Conservation (phyloP, 345 rosid species). For the Rhodomyrtus tomentosa region DNA sequence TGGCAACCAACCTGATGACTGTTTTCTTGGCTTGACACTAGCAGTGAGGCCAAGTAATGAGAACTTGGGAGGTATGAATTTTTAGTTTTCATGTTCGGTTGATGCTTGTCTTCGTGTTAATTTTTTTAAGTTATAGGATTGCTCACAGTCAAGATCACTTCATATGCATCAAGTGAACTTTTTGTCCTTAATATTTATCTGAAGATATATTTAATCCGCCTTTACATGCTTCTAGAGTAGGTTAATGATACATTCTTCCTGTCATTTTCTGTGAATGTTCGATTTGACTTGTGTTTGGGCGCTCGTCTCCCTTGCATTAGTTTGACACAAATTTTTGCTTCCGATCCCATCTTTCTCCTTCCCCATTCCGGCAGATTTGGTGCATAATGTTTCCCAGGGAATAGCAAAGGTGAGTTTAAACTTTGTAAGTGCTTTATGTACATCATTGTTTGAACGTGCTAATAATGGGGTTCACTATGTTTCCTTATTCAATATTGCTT, state of each 20-base stretch:
- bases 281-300: not conserved
- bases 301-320: not conserved
- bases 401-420: slow-evolving; percentile 44
- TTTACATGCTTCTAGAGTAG: not conserved
- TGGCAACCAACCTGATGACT: slow-evolving; percentile 66
- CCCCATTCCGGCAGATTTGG: slow-evolving; percentile 32
- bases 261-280: not conserved
- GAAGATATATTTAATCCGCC: not conserved
- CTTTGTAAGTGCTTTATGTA: not conserved
- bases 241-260: not conserved
- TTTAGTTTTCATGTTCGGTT: not conserved
- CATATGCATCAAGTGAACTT: not conserved
- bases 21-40: slow-evolving; percentile 83
- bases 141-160: not conserved
- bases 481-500: not conserved
- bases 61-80: slow-evolving; percentile 38
- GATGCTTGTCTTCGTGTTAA: not conserved
- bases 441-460: not conserved
- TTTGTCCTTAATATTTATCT: not conserved
- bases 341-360: not conserved
- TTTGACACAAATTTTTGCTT: not conserved
- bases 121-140: not conserved
- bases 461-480: not conserved
- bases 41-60: slow-evolving; percentile 82
- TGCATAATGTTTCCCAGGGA: slow-evolving; percentile 43